These are phyloP conservation scores for Taxawa tesnikishii DNA, from an alignment of 2,329 filamentous ascomycete genomes.

Conservation along the genomic window DNA sequence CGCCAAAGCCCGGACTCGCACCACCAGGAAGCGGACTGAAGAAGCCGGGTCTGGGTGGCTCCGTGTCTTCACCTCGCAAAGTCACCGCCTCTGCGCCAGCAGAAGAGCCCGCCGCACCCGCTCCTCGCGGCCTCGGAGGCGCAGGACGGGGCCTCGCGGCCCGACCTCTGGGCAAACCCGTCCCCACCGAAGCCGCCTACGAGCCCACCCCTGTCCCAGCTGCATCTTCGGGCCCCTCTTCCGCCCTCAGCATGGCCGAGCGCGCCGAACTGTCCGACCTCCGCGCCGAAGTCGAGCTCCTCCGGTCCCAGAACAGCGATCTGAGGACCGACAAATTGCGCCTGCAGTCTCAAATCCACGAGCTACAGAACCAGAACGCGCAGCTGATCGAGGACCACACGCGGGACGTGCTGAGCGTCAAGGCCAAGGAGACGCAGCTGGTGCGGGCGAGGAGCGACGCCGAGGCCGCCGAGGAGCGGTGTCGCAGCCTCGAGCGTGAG, in stretches of 20 bases:
- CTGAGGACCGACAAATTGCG: conserved; percentile 70
- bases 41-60: conserved; percentile 24
- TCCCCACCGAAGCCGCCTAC: conserved; percentile 44
- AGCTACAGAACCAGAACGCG: conserved; percentile 93
- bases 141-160: conserved; percentile 63
- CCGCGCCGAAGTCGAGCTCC: conserved; percentile 66
- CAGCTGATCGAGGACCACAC: conserved; percentile 96
- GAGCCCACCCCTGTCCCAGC: conserved; percentile 37
- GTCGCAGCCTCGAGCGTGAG: conserved; percentile 74
- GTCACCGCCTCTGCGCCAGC: conserved; percentile 42
- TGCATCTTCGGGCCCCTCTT: conserved; percentile 27
- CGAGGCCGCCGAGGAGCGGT: conserved; percentile 75
- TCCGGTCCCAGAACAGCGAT: conserved; percentile 66
- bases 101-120: conserved; percentile 25
- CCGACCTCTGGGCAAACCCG: conserved; percentile 70
- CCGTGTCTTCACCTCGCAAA: conserved; percentile 20
- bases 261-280: conserved; percentile 87
- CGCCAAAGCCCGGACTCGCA: conserved; percentile 26
- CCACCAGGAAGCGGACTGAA: conserved; percentile 26
- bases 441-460: conserved; percentile 84
- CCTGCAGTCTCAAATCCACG: conserved; percentile 75
- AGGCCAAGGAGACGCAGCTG: conserved; percentile 91
- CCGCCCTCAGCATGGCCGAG: conserved; percentile 65
- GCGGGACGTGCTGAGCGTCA: conserved; percentile 86
- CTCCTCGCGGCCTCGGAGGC: conserved; percentile 30